These are phyloP conservation scores for Cordyceps farinosa DNA, from an alignment of 2,329 filamentous ascomycete genomes.

Conservation along the genomic window DNA sequence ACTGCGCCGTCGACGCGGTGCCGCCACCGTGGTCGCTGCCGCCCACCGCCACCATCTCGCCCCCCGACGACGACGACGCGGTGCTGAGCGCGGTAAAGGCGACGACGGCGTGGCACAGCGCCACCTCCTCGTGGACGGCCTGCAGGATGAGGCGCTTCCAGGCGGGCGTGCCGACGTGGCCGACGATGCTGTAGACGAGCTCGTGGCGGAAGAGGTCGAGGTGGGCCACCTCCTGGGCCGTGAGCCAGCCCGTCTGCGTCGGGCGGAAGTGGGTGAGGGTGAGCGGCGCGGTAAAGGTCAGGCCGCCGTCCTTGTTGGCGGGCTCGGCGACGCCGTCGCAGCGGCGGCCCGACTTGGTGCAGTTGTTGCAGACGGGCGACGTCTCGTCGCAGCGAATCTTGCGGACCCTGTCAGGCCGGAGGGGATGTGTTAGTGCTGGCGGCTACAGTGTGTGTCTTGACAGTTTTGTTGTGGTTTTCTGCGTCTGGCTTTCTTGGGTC, in stretches of 20 bases:
- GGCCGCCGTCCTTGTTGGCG: slow-evolving; percentile 9
- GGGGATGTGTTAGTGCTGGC: slow-evolving; percentile 1
- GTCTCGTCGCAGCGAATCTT: slow-evolving; percentile 24
- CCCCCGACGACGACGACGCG: background rate
- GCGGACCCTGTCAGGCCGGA: slow-evolving; percentile 18
- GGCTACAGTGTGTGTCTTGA: background rate
- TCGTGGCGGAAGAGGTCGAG: slow-evolving; percentile 19
- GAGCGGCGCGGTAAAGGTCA: slow-evolving; percentile 24
- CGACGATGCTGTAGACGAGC: slow-evolving; percentile 22
- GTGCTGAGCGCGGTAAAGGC: slow-evolving; percentile 19
- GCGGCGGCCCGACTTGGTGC: slow-evolving; percentile 19
- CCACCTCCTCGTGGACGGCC: slow-evolving; percentile 18
- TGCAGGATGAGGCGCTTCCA: slow-evolving; percentile 20
- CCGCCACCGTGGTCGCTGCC: background rate
- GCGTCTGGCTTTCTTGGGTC: background rate
- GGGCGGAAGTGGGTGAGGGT: slow-evolving; percentile 21
- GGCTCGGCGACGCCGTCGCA: slow-evolving; percentile 21
- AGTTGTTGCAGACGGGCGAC: slow-evolving; percentile 20
- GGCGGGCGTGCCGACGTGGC: slow-evolving; percentile 12
- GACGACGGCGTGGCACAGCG: slow-evolving; percentile 18
- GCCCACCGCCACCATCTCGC: background rate
- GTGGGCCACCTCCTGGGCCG: slow-evolving; percentile 6
- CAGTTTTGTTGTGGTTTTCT: too few relatives aligned
- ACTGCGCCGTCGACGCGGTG: background rate
- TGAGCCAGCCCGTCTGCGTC: slow-evolving; percentile 18